phyloP scores from a whole-genome alignment of 2,329 filamentous ascomycete genomes.

The Arthrobotrys pseudoclavata region DNA sequence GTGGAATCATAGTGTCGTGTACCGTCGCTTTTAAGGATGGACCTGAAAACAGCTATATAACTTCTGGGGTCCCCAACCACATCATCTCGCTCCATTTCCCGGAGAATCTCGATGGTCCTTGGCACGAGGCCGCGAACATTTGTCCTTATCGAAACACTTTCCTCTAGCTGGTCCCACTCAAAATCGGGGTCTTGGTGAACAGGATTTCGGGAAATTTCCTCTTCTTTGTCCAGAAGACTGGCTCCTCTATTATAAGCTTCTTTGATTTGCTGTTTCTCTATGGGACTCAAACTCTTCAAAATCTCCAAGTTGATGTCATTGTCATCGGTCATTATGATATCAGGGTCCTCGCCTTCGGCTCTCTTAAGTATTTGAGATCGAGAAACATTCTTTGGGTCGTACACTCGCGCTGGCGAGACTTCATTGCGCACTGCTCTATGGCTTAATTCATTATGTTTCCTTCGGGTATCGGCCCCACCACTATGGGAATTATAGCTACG shows the following conservation, averaged over 20 bases:
- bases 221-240: not conserved
- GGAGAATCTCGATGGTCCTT: too few relatives aligned
- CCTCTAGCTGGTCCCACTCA: not conserved
- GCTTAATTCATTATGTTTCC: not conserved
- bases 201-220: not conserved
- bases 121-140: not conserved
- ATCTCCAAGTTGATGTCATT: not conserved
- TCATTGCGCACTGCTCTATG: not conserved
- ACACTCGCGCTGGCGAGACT: not conserved
- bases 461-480: too few relatives aligned
- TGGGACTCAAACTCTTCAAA: not conserved
- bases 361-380: not conserved
- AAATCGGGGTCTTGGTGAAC: not conserved
- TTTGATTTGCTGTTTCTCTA: not conserved
- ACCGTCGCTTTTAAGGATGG: not conserved
- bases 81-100: not conserved
- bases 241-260: not conserved
- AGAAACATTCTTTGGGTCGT: not conserved
- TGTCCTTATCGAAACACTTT: not conserved
- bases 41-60: not conserved
- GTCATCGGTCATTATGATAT: constrained; percentile 4
- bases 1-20: not conserved
- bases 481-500: too few relatives aligned
- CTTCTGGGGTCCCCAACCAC: not conserved
- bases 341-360: not conserved